Percentiles rank a stretch among this genome's conserved stretches.
Conservation (phyloP, 768 basidiomycete species). For the Clitopilus passeckerianus region DNA sequence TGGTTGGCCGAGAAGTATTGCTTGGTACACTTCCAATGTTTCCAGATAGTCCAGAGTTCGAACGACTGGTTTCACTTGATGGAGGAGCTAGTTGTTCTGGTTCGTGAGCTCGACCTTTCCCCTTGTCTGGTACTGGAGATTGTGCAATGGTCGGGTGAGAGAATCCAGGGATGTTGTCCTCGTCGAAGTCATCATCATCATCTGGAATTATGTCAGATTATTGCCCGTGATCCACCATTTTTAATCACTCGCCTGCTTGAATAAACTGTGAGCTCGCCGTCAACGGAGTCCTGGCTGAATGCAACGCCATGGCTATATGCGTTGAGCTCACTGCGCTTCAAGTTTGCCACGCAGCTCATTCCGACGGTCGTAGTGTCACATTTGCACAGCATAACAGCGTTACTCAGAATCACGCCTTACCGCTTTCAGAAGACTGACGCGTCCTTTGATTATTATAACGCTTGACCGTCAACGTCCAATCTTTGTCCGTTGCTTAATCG, state of each 20-base stretch:
- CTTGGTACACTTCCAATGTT: constrained; percentile 58
- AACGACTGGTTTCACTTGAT: constrained; percentile 23
- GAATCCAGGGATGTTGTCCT: constrained; percentile 78
- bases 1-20: constrained; percentile 34
- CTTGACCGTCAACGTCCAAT: not conserved
- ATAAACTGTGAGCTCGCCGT: constrained; percentile 74
- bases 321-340: constrained; percentile 3
- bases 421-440: constrained; percentile 45
- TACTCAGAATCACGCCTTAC: constrained; percentile 23
- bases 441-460: constrained; percentile 25
- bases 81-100: constrained; percentile 49
- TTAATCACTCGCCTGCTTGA: constrained; percentile 55
- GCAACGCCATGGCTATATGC: constrained; percentile 23
- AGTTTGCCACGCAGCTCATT: constrained; percentile 21
- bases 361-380: constrained; percentile 18
- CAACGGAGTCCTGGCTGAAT: constrained; percentile 39
- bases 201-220: constrained; percentile 31
- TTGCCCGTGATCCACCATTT: not conserved
- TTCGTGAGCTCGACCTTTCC: constrained; percentile 61
- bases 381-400: constrained; percentile 4
- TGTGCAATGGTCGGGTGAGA: constrained; percentile 54
- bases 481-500: not conserved
- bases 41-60: constrained; percentile 51
- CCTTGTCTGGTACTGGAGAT: constrained; percentile 51
- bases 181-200: constrained; percentile 81